Percentiles rank a stretch among this genome's conserved stretches.
Evolutionary conservation across 2,329 filamentous ascomycete species (phyloP).

Genomic region (Phymatotrichopsis omnivora): DNA sequence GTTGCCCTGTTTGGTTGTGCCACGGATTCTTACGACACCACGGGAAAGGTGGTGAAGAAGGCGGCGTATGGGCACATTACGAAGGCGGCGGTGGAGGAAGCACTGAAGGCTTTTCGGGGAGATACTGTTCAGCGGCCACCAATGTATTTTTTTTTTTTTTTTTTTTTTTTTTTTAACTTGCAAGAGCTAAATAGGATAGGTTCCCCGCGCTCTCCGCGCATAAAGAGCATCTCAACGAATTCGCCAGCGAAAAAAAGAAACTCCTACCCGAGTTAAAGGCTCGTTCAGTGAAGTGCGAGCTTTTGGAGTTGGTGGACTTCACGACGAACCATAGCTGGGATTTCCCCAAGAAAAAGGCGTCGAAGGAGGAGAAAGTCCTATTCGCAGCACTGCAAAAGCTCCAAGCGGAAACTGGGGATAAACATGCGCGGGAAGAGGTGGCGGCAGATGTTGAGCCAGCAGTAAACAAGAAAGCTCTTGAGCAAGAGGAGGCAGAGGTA

Average conservation of each 20-base stretch:
- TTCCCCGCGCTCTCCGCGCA: conserved; percentile 85
- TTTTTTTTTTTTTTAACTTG: background rate
- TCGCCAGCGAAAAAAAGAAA: conserved; percentile 78
- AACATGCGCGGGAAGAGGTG: background rate
- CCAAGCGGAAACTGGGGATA: background rate
- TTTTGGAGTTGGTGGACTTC: conserved; percentile 76
- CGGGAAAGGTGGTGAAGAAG: conserved; percentile 70
- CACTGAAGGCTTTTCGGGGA: conserved; percentile 64
- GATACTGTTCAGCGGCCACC: conserved; percentile 83
- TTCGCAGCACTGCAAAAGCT: conserved; percentile 29
- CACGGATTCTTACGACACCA: conserved; percentile 83
- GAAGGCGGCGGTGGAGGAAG: conserved; percentile 63
- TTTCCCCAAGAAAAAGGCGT: conserved; percentile 62
- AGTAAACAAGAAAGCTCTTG: conserved; percentile 46
- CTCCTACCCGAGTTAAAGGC: conserved; percentile 77
- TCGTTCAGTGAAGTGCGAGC: conserved; percentile 64
- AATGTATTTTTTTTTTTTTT: conserved; percentile 38
- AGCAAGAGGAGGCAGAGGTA: conserved; percentile 29
- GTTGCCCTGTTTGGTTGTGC: conserved; percentile 81
- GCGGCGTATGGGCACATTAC: conserved; percentile 74
- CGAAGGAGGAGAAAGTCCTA: conserved; percentile 48
- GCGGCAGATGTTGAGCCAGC: background rate
- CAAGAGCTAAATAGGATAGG: no score
- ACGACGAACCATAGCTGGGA: conserved; percentile 62
- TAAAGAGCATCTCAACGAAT: conserved; percentile 94